phyloP scores from a whole-genome alignment of 2,329 filamentous ascomycete genomes.

The Aspergillus caelatus region DNA sequence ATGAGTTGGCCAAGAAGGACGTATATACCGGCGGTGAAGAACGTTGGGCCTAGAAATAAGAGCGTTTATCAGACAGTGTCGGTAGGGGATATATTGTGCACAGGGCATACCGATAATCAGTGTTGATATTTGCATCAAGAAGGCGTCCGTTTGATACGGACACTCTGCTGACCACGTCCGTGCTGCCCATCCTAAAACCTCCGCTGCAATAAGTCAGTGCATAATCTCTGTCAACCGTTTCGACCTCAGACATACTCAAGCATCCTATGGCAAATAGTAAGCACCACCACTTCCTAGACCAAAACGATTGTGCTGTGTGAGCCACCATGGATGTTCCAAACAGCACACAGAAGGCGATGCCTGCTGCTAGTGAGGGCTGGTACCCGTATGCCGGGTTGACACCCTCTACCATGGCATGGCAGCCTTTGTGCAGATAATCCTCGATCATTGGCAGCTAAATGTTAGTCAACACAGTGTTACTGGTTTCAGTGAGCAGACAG shows the following conservation, averaged over 20 bases:
- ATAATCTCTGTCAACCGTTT: too few relatives aligned
- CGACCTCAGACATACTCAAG: constrained; percentile 25
- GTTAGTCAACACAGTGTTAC: too few relatives aligned
- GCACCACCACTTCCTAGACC: constrained; percentile 44
- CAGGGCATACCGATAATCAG: constrained; percentile 36
- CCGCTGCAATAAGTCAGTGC: constrained; percentile 27
- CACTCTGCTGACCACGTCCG: constrained; percentile 33
- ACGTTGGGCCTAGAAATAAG: constrained; percentile 45
- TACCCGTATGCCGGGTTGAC: constrained; percentile 36
- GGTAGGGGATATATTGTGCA: not conserved
- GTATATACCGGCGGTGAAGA: constrained; percentile 57
- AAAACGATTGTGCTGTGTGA: constrained; percentile 37
- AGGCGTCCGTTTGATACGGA: constrained; percentile 53
- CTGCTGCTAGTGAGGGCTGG: constrained; percentile 34
- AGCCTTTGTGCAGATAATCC: not conserved
- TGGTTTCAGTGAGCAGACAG: too few relatives aligned
- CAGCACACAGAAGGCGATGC: constrained; percentile 36
- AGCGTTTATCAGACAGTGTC: not conserved
- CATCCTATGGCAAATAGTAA: constrained; percentile 40
- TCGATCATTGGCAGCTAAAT: too few relatives aligned
- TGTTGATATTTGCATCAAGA: constrained; percentile 54
- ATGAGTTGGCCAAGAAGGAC: constrained; percentile 54
- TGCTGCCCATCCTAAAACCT: constrained; percentile 54
- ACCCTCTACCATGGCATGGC: constrained; percentile 30
- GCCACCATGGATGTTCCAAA: constrained; percentile 39